Percentiles rank a stretch among this genome's conserved stretches.
These are phyloP conservation scores for Neospora caninum DNA, from an alignment of 169 alveolate genomes.

Conservation along the genomic window DNA sequence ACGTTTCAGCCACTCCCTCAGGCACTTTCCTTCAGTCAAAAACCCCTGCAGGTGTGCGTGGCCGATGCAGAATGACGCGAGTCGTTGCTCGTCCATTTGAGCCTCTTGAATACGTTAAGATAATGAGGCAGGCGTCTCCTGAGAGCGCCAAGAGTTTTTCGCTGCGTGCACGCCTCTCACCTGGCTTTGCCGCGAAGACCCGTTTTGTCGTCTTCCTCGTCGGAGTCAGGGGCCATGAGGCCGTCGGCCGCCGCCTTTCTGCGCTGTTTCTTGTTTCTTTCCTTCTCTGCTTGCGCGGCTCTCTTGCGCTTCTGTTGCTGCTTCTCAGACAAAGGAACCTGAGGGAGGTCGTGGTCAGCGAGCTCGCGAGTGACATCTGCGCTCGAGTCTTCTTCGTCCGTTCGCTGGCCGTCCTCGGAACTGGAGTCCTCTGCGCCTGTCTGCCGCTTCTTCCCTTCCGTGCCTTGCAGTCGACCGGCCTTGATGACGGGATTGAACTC, in stretches of 20 bases:
- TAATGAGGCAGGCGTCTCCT: too few relatives aligned
- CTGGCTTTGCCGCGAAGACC: neutral
- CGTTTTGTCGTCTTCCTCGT: slow-evolving; percentile 15
- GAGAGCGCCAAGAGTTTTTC: too few relatives aligned
- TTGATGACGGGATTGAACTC: neutral
- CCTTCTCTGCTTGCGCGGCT: neutral
- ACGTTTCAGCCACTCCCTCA: too few relatives aligned
- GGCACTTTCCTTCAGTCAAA: too few relatives aligned
- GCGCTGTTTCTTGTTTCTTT: neutral
- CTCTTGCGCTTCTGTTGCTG: slow-evolving; percentile 42
- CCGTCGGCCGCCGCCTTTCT: neutral
- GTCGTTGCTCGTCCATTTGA: too few relatives aligned
- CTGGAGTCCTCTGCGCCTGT: neutral
- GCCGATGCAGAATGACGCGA: too few relatives aligned
- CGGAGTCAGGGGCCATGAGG: neutral
- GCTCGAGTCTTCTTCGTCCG: neutral
- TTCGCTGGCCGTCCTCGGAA: neutral
- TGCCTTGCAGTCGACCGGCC: neutral
- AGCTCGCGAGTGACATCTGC: slow-evolving; percentile 21
- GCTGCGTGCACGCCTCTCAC: too few relatives aligned
- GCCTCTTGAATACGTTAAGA: too few relatives aligned
- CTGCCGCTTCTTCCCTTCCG: neutral
- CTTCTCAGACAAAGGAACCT: slow-evolving; percentile 64
- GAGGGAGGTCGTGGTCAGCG: slow-evolving; percentile 57
- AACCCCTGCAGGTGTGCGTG: too few relatives aligned